Base-by-base conservation (phyloP, 208 protist genomes). In the Leishmania guyanensis region DNA sequence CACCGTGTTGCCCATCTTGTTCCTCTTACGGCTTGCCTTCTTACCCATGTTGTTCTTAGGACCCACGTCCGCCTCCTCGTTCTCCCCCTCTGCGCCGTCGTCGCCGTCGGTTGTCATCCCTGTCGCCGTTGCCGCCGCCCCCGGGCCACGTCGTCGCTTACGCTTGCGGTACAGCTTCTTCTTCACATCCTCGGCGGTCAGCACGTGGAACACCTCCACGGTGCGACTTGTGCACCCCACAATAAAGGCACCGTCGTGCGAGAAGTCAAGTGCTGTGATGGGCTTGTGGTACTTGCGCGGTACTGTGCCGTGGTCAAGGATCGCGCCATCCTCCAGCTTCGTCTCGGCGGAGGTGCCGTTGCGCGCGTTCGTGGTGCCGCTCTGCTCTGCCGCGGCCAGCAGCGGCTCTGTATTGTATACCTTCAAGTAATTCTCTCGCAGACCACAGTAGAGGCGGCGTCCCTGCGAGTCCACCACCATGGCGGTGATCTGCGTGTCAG, bases 401-500 rank as follows among this genome's bases (percentile, higher is more conserved):
- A 94, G 82, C 51, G 74, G 84, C 78, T 97, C 91, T 17, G 88
- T 89, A 77, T 91, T 92, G 88, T 97, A 98, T 70, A 97, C 94
- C 75, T 92, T 94, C 73, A 98, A 66, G 79, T 91, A 91, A 85
- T 89, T 97, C 79, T 98, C 96, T 0, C 93, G 91, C 43, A 96
- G 74, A 4, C 94, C 96, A 79, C 95, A 96, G 86, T 96, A 95
- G 26, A 98, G 79, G 17, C 94, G 90, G 33, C 64, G 80, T 26
- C 92, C 92, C 22, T 86, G 66, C 26, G 80, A 85, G 86, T 97
- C 93, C 62, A 94, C 81, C 53, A 84, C 78, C 79, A 97, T 82
- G 20, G 93, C 88, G 5, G 93, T 94, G 26, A 97, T 78, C 68
- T 95, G 92, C n/a, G 90, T 88, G 85, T 96, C 93, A 8, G 92